Evolutionary conservation across 202 grass and related monocot genomes (phyloP).

Genomic region (Panicum virgatum): DNA sequence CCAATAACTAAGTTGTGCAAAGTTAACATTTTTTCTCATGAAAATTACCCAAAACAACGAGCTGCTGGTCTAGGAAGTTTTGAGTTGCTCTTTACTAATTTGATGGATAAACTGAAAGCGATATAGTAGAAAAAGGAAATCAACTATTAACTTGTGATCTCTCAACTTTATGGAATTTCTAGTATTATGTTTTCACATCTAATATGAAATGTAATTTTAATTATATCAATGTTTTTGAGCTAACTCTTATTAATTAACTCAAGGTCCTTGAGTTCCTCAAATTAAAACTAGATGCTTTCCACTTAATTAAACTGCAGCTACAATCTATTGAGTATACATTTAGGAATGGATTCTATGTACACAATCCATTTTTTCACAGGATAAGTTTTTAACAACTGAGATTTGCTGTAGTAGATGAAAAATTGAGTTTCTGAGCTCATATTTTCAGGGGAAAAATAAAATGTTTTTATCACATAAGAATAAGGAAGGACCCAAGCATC

Average conservation of each 20-base stretch:
- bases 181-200: background rate
- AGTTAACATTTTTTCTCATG: background rate
- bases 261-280: background rate
- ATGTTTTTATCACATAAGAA: background rate
- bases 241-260: background rate
- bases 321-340: background rate
- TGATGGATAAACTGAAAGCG: background rate
- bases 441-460: background rate
- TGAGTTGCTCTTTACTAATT: background rate
- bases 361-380: background rate
- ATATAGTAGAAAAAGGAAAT: background rate
- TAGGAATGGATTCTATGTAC: background rate
- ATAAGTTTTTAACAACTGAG: background rate
- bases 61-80: background rate
- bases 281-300: background rate
- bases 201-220: background rate
- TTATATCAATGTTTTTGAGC: background rate
- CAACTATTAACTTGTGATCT: background rate
- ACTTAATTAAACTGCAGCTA: background rate
- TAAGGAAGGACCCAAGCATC: background rate
- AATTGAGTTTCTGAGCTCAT: background rate
- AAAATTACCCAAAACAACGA: background rate
- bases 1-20: background rate
- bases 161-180: background rate
- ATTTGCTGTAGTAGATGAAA: background rate